Evolutionary conservation across 352 stramenopile species (phyloP).

Genomic region (Globisporangium apiculatum): DNA sequence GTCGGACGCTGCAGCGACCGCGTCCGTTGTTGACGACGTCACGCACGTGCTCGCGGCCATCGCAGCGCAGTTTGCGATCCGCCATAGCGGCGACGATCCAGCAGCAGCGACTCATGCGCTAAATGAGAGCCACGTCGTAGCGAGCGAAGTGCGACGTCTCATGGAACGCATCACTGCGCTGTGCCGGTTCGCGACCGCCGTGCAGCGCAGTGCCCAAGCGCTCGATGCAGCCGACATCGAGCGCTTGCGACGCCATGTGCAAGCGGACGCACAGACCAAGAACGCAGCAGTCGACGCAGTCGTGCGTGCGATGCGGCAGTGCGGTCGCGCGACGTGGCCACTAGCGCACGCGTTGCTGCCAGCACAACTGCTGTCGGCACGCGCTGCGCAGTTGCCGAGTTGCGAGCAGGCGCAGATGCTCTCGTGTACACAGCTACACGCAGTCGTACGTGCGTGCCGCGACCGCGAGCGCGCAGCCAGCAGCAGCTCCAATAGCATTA

Average conservation of each 20-base stretch:
- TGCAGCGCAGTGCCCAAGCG: slow-evolving; percentile 18
- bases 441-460: slow-evolving; percentile 4
- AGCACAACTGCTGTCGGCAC: background rate
- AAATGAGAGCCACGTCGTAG: slow-evolving; percentile 20
- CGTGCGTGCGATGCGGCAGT: slow-evolving; percentile 17
- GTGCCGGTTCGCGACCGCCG: slow-evolving; percentile 25
- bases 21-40: slow-evolving; percentile 27
- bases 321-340: slow-evolving; percentile 17
- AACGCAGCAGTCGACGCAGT: slow-evolving; percentile 19
- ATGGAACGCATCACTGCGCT: slow-evolving; percentile 25
- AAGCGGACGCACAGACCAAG: slow-evolving; percentile 25
- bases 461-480: background rate
- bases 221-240: slow-evolving; percentile 21
- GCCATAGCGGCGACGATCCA: slow-evolving; percentile 12
- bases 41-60: slow-evolving; percentile 25
- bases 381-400: slow-evolving; percentile 8
- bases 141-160: slow-evolving; percentile 15
- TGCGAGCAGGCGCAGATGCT: slow-evolving; percentile 12
- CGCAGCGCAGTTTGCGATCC: slow-evolving; percentile 26
- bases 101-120: background rate
- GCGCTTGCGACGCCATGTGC: slow-evolving; percentile 17
- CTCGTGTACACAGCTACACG: slow-evolving; percentile 6
- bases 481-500: background rate
- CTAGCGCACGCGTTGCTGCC: background rate
- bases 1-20: slow-evolving; percentile 2